Evolutionary conservation across 257 asterid genomes (phyloP).

Genomic region (Gentiana dahurica): DNA sequence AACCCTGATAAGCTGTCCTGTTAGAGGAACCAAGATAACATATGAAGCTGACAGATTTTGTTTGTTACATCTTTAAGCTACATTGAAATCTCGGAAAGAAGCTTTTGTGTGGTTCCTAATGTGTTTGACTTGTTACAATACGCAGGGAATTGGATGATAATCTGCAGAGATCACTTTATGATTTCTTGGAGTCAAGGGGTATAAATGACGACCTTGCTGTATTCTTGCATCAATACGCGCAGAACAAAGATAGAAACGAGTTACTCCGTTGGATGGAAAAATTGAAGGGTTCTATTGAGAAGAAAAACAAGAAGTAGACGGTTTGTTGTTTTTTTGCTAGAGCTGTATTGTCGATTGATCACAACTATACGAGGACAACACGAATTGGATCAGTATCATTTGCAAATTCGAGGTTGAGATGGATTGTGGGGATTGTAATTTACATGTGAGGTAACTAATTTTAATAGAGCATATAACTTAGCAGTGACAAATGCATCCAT

Average conservation of each 20-base stretch:
- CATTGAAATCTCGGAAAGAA: not conserved
- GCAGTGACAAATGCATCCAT: too few species aligned
- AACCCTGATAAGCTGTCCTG: too few species aligned
- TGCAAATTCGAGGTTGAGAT: too few species aligned
- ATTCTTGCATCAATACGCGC: constrained; percentile 58
- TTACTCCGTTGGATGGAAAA: constrained; percentile 70
- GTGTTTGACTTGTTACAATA: constrained; percentile 8
- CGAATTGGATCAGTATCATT: too few species aligned
- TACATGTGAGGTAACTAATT: too few species aligned
- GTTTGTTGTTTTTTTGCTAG: too few species aligned
- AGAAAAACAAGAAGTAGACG: constrained; percentile 20
- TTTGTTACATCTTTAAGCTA: not conserved
- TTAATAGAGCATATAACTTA: too few species aligned
- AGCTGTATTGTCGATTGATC: too few species aligned
- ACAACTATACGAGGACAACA: too few species aligned
- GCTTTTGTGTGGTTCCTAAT: not conserved
- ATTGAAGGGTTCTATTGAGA: constrained; percentile 42
- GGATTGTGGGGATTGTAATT: too few species aligned
- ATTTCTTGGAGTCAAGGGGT: constrained; percentile 73
- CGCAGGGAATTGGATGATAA: constrained; percentile 78
- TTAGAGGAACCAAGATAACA: not conserved
- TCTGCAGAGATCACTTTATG: constrained; percentile 63
- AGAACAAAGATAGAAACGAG: constrained; percentile 71
- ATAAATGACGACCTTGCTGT: constrained; percentile 57
- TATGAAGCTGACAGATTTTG: not conserved